Evolutionary conservation across 2,329 filamentous ascomycete genomes (phyloP).

Genomic region (Colletotrichum siamense): DNA sequence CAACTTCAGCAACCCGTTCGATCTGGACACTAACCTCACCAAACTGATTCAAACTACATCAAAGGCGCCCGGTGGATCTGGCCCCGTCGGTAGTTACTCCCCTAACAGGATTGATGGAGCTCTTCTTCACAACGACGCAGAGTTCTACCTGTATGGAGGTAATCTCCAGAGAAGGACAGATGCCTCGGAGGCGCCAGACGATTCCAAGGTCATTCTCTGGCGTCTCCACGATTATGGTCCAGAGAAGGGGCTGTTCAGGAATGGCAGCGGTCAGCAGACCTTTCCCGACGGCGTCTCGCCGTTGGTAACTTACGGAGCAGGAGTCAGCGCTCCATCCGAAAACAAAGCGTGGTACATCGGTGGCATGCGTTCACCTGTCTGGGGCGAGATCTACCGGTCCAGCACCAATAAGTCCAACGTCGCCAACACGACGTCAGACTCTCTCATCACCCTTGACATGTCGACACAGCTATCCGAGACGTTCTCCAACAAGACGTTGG

Average conservation of each 20-base stretch:
- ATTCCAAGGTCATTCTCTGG: too few species aligned
- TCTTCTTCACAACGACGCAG: slow-evolving; percentile 68
- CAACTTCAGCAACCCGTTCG: slow-evolving; percentile 64
- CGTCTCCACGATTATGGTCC: too few species aligned
- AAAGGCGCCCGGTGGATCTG: slow-evolving; percentile 50
- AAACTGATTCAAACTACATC: too few species aligned
- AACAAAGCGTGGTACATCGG: slow-evolving; percentile 76
- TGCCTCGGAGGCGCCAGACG: too few species aligned
- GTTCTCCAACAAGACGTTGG: slow-evolving; percentile 64
- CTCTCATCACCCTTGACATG: too few species aligned
- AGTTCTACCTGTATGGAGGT: slow-evolving; percentile 71
- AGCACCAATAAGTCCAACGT: too few species aligned
- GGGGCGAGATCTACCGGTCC: slow-evolving; percentile 51
- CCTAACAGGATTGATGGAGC: slow-evolving; percentile 67
- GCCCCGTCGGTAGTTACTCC: slow-evolving; percentile 57
- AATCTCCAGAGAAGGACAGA: slow-evolving; percentile 27
- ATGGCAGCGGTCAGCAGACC: too few species aligned
- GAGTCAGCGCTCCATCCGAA: slow-evolving; percentile 70
- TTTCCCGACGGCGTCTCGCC: too few species aligned
- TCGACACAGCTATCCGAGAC: slow-evolving; percentile 33
- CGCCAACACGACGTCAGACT: too few species aligned
- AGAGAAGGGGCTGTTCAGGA: too few species aligned
- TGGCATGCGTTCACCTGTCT: slow-evolving; percentile 58
- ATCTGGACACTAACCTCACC: slow-evolving; percentile 34
- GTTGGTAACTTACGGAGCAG: slow-evolving; percentile 22